Conservation (phyloP, 192 early-diverging fungal species). For the Backusella mclennaniae region DNA sequence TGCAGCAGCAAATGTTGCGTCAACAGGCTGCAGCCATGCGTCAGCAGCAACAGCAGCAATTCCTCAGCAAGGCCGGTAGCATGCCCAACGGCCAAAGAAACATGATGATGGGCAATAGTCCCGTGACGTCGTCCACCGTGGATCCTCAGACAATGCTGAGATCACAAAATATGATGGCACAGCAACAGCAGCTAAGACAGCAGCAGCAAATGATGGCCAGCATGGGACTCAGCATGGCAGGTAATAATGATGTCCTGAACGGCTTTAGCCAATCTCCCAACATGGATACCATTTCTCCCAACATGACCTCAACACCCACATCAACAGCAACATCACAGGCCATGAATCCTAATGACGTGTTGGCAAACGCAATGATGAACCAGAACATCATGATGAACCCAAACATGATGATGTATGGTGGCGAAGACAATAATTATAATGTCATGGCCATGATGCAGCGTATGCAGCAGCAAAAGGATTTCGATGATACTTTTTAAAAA, state of each 20-base stretch:
- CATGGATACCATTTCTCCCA: conserved; percentile 17
- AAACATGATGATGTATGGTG: conserved; percentile 15
- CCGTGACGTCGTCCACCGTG: neutral
- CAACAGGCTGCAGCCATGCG: conserved; percentile 26
- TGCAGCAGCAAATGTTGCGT: conserved; percentile 23
- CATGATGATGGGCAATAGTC: conserved; percentile 1
- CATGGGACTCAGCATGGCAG: neutral
- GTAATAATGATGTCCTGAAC: neutral
- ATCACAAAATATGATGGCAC: conserved; percentile 9
- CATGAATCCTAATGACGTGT: conserved; percentile 19
- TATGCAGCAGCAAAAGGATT: conserved; percentile 20
- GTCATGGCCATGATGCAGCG: conserved; percentile 38
- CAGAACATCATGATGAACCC: conserved; percentile 29
- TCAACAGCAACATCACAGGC: neutral
- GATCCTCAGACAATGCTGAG: conserved; percentile 19
- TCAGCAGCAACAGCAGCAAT: conserved; percentile 33
- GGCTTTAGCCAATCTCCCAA: neutral
- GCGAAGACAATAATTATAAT: conserved; percentile 14
- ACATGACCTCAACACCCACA: conserved; percentile 2
- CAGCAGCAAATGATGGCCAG: conserved; percentile 16
- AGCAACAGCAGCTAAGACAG: conserved; percentile 29
- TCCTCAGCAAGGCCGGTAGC: neutral
- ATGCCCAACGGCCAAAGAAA: neutral
- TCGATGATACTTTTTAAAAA: conserved; percentile 9
- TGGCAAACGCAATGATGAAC: conserved; percentile 31